These are phyloP conservation scores for Termitomyces sp. DNA, from an alignment of 768 basidiomycete species.

Conservation along the genomic window DNA sequence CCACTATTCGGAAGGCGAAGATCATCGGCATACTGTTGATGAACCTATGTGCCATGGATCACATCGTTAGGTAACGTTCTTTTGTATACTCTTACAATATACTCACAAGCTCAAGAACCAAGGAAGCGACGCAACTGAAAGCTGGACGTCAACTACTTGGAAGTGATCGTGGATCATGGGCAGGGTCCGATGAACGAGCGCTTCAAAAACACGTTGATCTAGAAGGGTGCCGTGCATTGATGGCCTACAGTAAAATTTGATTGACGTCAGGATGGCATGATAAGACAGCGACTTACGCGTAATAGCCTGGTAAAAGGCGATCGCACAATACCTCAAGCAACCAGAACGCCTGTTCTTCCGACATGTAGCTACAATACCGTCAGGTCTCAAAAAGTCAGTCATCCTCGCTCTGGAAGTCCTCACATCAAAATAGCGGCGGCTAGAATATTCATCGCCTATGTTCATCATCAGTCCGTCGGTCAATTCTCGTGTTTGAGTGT, in stretches of 20 bases:
- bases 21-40: conserved; percentile 97
- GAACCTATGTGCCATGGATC: conserved; percentile 38
- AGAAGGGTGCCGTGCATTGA: conserved; percentile 99
- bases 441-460: conserved; percentile 94
- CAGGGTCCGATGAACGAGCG: conserved; percentile 81
- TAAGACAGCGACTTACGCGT: conserved; percentile 54
- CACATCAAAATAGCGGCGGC: conserved; percentile 93
- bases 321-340: conserved; percentile 92
- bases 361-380: conserved; percentile 74
- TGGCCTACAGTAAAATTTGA: conserved; percentile 42
- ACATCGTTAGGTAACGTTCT: not conserved
- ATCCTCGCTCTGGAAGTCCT: conserved; percentile 23
- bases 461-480: not conserved
- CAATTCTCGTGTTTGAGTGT: not conserved
- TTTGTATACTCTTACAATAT: not conserved
- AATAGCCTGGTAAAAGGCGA: conserved; percentile 94
- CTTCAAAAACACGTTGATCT: conserved; percentile 98
- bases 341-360: conserved; percentile 99
- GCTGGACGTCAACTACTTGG: conserved; percentile 84
- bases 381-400: not conserved
- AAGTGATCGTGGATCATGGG: conserved; percentile 96
- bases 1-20: conserved; percentile 95
- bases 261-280: conserved; percentile 3
- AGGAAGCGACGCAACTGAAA: conserved; percentile 93
- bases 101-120: conserved; percentile 97